Base-by-base conservation (phyloP, 164 flowering plant genomes). In the Warburgia ugandensis region DNA sequence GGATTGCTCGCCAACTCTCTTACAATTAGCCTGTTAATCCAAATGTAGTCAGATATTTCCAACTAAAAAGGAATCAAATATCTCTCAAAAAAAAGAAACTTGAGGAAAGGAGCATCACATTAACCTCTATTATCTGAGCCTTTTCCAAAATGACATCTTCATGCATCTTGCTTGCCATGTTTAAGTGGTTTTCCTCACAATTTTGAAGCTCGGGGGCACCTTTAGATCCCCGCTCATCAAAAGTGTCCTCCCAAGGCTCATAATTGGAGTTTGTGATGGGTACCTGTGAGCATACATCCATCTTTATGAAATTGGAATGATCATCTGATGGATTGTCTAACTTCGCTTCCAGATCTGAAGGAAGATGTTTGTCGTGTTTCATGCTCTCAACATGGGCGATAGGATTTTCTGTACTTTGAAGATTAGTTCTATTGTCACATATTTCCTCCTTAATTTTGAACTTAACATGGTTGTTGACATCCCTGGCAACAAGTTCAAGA, bases 141-240 rank as follows among this genome's bases (percentile, higher is more conserved):
- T 94, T 89, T 65, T 85, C 78, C 69, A 89, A 57, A 48, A 86
- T 60, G 30, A 77, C 79, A 60, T 86, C 92, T 65, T 94, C 97
- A 58, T 67, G 77, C 48, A 68, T 74, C 70, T 73, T 77, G 50
- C 63, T 67, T 12, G 58, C 39, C 50, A 71, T 10, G 50, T 72
- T 69, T 27, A 54, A 36, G 19, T 54, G 52, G 30, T 45, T 46
- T 25, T 23, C 70, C 37, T 64, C 39, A 61, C 51, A 58, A 42
- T 66, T 53, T 31, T 71, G 66, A 60, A 48, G 53, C 48, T 69
- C 77, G n/a, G 59, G 7, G 26, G 54, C 56, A 58, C 58, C 48
- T 54, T 59, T 29, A 28, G 69, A 38, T 51, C 35, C 72, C 63
- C 25, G 52, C 35, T 37, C 67, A 35, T 63, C 28, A 52, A 53